These are phyloP conservation scores for Quercus lobata DNA, from an alignment of 331 rosid species.

Conservation along the genomic window DNA sequence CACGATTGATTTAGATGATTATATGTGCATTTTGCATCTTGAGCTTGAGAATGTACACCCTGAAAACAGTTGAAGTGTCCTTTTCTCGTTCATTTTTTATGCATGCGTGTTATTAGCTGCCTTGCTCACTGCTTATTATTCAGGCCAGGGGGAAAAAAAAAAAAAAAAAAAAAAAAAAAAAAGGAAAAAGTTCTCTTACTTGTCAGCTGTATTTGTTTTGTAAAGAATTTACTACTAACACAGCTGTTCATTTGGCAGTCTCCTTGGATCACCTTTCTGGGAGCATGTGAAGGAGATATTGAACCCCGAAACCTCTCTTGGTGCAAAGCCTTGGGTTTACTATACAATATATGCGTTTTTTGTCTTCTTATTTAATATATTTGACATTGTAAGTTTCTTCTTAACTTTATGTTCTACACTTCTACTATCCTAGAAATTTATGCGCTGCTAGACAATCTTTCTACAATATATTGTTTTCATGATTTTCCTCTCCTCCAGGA, in stretches of 20 bases:
- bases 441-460: slow-evolving; percentile 2
- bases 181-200: background rate
- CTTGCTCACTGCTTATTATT: slow-evolving; percentile 6
- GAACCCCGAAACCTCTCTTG: slow-evolving; percentile 84
- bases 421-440: slow-evolving; percentile 2
- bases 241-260: slow-evolving; percentile 49
- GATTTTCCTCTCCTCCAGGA: background rate
- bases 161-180: background rate
- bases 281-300: slow-evolving; percentile 76
- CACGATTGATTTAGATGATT: background rate
- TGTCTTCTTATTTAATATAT: slow-evolving; percentile 91
- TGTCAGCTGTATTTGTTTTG: background rate
- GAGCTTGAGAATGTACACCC: background rate
- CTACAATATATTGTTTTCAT: background rate
- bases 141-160: background rate
- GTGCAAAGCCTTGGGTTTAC: slow-evolving; percentile 97
- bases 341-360: slow-evolving; percentile 84
- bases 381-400: slow-evolving; percentile 84
- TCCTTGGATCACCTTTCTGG: slow-evolving; percentile 85
- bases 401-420: background rate
- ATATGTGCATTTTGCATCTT: background rate
- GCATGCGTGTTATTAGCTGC: background rate
- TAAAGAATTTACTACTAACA: slow-evolving; percentile 11
- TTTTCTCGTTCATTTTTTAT: background rate
- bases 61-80: background rate